Evolutionary conservation across 306 rosid genomes (phyloP), one percentile per base, ranked within the genome.

Genomic region (Prunus fruticosa): DNA sequence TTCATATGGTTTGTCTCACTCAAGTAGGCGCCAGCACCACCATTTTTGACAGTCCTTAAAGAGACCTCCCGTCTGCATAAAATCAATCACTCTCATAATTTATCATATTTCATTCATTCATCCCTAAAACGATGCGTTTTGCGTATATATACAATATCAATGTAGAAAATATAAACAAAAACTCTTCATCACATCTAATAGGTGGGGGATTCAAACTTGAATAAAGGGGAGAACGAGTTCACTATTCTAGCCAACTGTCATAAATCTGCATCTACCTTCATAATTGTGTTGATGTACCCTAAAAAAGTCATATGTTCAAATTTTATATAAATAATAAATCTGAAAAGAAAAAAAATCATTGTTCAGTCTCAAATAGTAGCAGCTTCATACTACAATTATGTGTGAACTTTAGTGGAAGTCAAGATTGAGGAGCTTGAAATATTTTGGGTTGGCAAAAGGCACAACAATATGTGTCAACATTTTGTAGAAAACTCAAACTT

Each of bases 381-480:
- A 53, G 16, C 65, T 60, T 60, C n/a, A 11, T 25, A 28, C 4
- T 13, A 25, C 65, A 27, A 27, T 58, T 23, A 11, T 14, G 19
- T 61, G 66, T 61, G n/a, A 61, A 61, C 32, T 23, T 19, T 18
- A 52, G 49, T 28, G 28, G 13, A 49, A 66, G 84, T 83, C 84
- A 67, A 72, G 22, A 72, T 76, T 79, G 69, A 76, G 16, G 79
- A 23, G 70, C 82, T 72, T 58, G 81, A 79, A 83, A 15, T 32
- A 10, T 2, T 11, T 22, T 23, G 64, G 69, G 68, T 22, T 14
- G 51, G 72, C 53, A 50, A 13, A 23, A 54, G 25, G 18, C 46
- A 68, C 51, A 46, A 43, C 20, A 49, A n/a, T 46, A 11, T 58
- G 32, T 79, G 78, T 27, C 77, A 27, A 19, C 52, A 66, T 12